A percentile compares a stretch with the other conserved stretches of the same genome.
Evolutionary conservation across 305 asterid genomes (phyloP).

Genomic region (Solanum hybrid): DNA sequence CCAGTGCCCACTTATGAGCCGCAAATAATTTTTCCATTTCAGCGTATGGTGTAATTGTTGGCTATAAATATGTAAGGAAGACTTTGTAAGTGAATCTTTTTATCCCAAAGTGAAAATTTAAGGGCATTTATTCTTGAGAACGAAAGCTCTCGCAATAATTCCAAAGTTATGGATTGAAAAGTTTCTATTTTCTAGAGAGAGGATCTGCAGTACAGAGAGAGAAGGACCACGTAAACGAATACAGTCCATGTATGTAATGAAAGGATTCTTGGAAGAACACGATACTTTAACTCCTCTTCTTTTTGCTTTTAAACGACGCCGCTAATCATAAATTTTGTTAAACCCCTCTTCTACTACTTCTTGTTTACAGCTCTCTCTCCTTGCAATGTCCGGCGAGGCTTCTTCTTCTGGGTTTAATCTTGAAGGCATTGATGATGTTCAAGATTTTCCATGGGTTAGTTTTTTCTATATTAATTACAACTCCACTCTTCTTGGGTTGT

Average conservation of each 20-base stretch:
- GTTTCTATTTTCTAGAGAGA: background rate
- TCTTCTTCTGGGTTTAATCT: constrained; percentile 28
- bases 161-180: background rate
- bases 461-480: background rate
- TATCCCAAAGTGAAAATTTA: background rate
- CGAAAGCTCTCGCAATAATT: constrained; percentile 21
- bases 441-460: constrained; percentile 56
- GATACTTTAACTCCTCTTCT: constrained; percentile 15
- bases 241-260: constrained; percentile 58
- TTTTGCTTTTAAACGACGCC: constrained; percentile 17
- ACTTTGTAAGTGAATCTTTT: background rate
- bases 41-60: background rate
- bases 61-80: background rate
- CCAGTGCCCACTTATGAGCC: no score
- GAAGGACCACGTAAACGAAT: constrained; percentile 67
- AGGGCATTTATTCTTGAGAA: constrained; percentile 11
- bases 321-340: background rate
- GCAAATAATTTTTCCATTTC: no score
- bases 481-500: background rate
- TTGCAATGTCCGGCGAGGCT: constrained; percentile 33
- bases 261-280: constrained; percentile 57
- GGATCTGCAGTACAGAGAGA: constrained; percentile 7
- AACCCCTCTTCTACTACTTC: background rate
- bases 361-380: background rate
- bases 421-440: constrained; percentile 66